Percentiles rank a stretch among this genome's conserved stretches.
Conservation (phyloP, 345 rosid species). For the Brassica juncea region DNA sequence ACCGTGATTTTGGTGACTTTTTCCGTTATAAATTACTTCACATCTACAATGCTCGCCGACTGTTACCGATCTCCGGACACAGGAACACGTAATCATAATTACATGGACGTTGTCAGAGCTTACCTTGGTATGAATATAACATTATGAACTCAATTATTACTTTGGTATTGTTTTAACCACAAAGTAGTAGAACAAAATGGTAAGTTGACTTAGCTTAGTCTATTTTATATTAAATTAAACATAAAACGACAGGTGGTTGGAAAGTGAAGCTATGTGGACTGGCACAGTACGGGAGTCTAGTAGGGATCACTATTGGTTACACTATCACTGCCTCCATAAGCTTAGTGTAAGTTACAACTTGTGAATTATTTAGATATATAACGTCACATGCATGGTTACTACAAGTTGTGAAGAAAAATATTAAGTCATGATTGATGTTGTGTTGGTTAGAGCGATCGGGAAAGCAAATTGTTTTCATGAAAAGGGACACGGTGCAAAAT, state of each 20-base stretch:
- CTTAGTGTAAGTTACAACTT: conserved; percentile 68
- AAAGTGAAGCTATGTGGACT: conserved; percentile 65
- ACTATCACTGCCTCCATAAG: conserved; percentile 93
- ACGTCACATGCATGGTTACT: neutral
- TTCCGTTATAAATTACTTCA: conserved; percentile 69
- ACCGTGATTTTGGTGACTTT: conserved; percentile 56
- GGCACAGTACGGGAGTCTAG: conserved; percentile 72
- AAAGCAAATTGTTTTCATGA: conserved; percentile 74
- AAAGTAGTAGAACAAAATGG: neutral
- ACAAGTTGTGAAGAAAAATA: neutral
- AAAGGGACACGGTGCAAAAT: conserved; percentile 56
- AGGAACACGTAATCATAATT: conserved; percentile 73
- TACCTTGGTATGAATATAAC: conserved; percentile 53
- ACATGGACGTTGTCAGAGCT: conserved; percentile 77
- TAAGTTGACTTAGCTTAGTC: neutral
- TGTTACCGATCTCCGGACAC: conserved; percentile 62
- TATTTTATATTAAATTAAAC: neutral
- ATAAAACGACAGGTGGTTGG: conserved; percentile 50
- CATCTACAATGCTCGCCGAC: conserved; percentile 72
- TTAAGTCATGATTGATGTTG: neutral
- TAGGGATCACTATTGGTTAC: conserved; percentile 71
- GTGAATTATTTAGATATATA: neutral
- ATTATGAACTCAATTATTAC: neutral
- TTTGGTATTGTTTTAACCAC: neutral
- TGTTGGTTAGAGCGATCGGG: conserved; percentile 61